Conservation (phyloP, 768 basidiomycete genomes). For the Daedaleopsis nitida region DNA sequence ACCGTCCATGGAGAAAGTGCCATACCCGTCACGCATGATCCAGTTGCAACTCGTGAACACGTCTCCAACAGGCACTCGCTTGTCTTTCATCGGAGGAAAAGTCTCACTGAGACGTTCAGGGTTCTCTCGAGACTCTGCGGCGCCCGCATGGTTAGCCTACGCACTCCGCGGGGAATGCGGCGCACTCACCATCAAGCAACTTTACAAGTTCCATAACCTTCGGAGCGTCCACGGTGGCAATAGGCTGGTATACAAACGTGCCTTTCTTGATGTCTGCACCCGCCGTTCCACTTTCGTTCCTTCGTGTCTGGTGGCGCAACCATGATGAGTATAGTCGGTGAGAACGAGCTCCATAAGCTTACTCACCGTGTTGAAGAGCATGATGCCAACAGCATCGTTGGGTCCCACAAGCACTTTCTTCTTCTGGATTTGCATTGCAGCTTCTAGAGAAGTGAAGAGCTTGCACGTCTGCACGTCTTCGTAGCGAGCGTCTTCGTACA, state of each 20-base stretch:
- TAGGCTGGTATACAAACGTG: conserved; percentile 73
- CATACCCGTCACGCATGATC: conserved; percentile 86
- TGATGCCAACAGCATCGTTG: conserved; percentile 85
- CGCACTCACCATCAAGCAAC: conserved; percentile 67
- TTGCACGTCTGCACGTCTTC: conserved; percentile 75
- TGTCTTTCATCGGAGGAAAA: conserved; percentile 66
- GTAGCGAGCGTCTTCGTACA: conserved; percentile 63
- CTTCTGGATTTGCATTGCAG: conserved; percentile 86
- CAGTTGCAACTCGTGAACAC: conserved; percentile 91
- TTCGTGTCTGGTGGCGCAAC: conserved; percentile 32
- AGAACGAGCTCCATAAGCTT: background rate
- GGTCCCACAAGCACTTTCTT: conserved; percentile 88
- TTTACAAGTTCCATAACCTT: conserved; percentile 79
- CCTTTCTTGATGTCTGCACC: conserved; percentile 67
- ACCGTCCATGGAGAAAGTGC: background rate
- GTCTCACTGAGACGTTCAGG: conserved; percentile 52
- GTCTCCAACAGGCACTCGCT: conserved; percentile 77
- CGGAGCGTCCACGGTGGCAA: conserved; percentile 76
- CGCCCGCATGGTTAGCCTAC: conserved; percentile 6
- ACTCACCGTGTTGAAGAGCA: conserved; percentile 91
- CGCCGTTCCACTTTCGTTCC: conserved; percentile 38
- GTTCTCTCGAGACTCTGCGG: conserved; percentile 65
- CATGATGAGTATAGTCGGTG: background rate
- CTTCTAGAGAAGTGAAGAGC: conserved; percentile 76
- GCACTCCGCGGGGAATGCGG: background rate